Evolutionary conservation across 192 early-diverging fungal species (phyloP).

Genomic region (Rhizoclosmatium globosum): DNA sequence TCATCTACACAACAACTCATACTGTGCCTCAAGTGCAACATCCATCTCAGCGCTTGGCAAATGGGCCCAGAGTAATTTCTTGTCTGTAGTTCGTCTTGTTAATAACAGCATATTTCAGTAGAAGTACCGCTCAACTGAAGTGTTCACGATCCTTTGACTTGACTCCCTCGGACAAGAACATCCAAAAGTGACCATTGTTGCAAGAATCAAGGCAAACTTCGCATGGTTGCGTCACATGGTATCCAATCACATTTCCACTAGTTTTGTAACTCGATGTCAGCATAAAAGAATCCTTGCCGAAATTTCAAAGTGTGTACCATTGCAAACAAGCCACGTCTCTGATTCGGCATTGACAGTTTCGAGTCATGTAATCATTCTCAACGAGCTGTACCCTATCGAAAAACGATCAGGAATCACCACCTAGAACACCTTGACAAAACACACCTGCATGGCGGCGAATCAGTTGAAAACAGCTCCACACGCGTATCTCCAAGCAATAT

Average conservation of each 20-base stretch:
- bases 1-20: constrained; percentile 29
- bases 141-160: constrained; percentile 36
- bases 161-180: constrained; percentile 66
- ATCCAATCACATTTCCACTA: constrained; percentile 77
- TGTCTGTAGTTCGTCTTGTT: constrained; percentile 5
- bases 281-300: background rate
- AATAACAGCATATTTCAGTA: background rate
- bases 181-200: constrained; percentile 99
- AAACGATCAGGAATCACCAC: background rate
- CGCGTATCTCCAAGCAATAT: constrained; percentile 78
- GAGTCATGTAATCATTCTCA: constrained; percentile 79
- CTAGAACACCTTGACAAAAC: background rate
- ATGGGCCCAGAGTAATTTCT: constrained; percentile 40
- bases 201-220: constrained; percentile 85
- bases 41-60: constrained; percentile 38
- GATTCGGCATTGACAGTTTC: constrained; percentile 82
- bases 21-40: constrained; percentile 12
- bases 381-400: constrained; percentile 61
- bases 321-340: constrained; percentile 80
- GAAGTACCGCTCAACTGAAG: constrained; percentile 8
- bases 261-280: background rate
- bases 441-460: constrained; percentile 63
- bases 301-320: constrained; percentile 59
- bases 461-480: constrained; percentile 77
- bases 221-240: constrained; percentile 86